Evolutionary conservation across 169 alveolate species (phyloP).

Genomic region (Plasmodium relictum): DNA sequence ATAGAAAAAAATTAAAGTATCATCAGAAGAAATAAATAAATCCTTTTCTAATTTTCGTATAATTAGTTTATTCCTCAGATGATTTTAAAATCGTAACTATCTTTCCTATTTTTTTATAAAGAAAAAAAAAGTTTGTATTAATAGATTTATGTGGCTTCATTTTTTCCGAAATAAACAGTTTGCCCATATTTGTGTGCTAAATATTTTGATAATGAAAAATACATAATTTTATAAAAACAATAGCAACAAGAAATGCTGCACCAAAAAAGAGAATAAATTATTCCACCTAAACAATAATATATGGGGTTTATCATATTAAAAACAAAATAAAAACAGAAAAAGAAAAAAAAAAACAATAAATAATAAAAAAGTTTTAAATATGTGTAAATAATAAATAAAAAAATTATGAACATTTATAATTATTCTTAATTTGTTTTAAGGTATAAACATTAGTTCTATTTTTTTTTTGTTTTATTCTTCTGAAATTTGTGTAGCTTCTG

Average conservation of each 20-base stretch:
- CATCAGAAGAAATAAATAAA: too few species aligned
- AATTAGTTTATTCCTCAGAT: too few species aligned
- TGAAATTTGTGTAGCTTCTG: conserved; percentile 76
- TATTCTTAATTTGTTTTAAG: not conserved
- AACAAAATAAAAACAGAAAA: not conserved
- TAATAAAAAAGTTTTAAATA: not conserved
- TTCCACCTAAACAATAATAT: conserved; percentile 67
- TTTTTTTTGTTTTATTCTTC: conserved; percentile 38
- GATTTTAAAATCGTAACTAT: not conserved
- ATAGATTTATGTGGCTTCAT: not conserved
- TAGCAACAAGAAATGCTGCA: conserved; percentile 70
- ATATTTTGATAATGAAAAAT: conserved; percentile 60
- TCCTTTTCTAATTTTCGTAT: too few species aligned
- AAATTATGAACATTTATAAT: conserved; percentile 22
- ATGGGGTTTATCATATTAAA: conserved; percentile 60
- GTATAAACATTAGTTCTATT: not conserved
- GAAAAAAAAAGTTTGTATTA: not conserved
- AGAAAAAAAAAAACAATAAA: not conserved
- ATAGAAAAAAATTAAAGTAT: too few species aligned
- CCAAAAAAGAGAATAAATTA: conserved; percentile 61
- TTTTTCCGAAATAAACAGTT: conserved; percentile 20
- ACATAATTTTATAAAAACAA: conserved; percentile 39
- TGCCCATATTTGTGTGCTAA: conserved; percentile 73
- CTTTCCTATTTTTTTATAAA: not conserved
- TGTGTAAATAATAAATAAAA: conserved; percentile 3